Evolutionary conservation across 2,329 filamentous ascomycete species (phyloP).

Genomic region (Fusarium neocosmosporiellum): DNA sequence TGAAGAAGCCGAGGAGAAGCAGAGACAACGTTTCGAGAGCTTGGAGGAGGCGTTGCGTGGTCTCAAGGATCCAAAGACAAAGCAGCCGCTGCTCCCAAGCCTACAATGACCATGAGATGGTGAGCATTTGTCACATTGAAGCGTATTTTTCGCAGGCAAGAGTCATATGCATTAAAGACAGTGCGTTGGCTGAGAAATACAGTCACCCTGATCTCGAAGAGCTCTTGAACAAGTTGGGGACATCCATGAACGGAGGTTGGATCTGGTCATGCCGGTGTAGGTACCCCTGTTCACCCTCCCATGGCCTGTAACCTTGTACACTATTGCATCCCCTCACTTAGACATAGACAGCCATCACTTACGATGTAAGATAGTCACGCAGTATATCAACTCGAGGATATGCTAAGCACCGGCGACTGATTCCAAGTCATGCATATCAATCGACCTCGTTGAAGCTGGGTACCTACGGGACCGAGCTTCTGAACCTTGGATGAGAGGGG

Average conservation of each 20-base stretch:
- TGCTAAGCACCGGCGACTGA: conserved; percentile 8
- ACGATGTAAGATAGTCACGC: conserved; percentile 11
- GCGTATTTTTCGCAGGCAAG: neutral
- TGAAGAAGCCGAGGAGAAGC: conserved; percentile 57
- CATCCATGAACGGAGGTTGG: neutral
- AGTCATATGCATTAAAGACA: neutral
- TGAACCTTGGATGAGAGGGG: neutral
- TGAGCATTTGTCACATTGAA: neutral
- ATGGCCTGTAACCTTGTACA: conserved; percentile 25
- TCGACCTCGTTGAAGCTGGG: neutral
- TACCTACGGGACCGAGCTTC: neutral
- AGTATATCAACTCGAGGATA: neutral
- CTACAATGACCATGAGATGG: conserved; percentile 38
- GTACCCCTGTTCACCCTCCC: neutral
- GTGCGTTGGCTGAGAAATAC: conserved; percentile 1
- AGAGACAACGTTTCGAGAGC: conserved; percentile 59
- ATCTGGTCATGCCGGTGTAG: neutral
- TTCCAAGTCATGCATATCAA: neutral
- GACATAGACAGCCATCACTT: conserved; percentile 30
- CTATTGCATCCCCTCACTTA: conserved; percentile 29
- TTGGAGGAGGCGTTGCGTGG: conserved; percentile 65
- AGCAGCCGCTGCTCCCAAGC: conserved; percentile 62
- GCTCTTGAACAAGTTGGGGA: neutral
- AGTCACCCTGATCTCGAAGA: neutral
- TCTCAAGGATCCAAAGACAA: conserved; percentile 67